These are phyloP conservation scores for Stemphylium vesicarium DNA, from an alignment of 2,329 filamentous ascomycete species.

Conservation along the genomic window DNA sequence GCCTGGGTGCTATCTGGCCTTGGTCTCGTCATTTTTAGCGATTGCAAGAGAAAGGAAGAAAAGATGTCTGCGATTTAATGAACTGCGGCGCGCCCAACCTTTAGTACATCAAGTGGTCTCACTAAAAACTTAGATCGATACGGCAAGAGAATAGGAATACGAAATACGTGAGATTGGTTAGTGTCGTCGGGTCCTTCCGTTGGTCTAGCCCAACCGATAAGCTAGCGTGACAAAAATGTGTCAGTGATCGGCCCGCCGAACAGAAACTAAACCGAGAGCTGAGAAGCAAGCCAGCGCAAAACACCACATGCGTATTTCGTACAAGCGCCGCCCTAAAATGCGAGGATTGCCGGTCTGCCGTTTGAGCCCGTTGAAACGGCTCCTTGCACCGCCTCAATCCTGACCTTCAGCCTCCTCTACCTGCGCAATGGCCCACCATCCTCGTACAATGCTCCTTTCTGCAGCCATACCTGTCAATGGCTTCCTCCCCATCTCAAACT, in stretches of 20 bases:
- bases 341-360: too few species aligned
- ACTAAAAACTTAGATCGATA: background rate
- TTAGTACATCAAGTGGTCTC: background rate
- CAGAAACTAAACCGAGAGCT: too few species aligned
- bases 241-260: background rate
- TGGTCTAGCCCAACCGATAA: background rate
- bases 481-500: slow-evolving; percentile 9
- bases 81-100: background rate
- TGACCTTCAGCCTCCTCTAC: background rate
- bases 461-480: background rate
- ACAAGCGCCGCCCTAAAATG: too few species aligned
- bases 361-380: too few species aligned
- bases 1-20: slow-evolving; percentile 1
- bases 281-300: too few species aligned
- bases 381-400: background rate
- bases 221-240: background rate
- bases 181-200: background rate
- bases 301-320: too few species aligned
- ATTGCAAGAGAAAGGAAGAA: background rate
- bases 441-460: slow-evolving; percentile 7
- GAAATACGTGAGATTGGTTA: slow-evolving; percentile 1
- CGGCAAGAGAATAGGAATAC: background rate
- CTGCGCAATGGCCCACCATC: slow-evolving; percentile 4
- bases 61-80: background rate
- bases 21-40: background rate